These are phyloP conservation scores for Clonostachys sp. DNA, from an alignment of 2,329 filamentous ascomycete genomes.

Conservation along the genomic window DNA sequence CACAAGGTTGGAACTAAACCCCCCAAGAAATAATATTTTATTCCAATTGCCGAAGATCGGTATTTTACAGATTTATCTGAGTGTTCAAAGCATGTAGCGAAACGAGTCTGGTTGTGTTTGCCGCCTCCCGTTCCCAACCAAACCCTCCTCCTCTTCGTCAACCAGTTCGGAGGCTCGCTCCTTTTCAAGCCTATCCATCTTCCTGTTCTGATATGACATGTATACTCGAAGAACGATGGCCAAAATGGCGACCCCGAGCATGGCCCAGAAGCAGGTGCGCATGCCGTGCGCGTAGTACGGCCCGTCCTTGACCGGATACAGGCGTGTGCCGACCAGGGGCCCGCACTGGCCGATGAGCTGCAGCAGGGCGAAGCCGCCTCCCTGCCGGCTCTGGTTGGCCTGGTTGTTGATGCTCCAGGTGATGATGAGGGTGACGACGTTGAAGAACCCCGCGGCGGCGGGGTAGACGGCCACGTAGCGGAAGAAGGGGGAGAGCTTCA, in stretches of 20 bases:
- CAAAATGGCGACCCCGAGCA: constrained; percentile 55
- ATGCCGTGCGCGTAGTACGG: constrained; percentile 62
- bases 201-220: constrained; percentile 44
- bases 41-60: background rate
- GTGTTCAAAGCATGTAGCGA: constrained; percentile 38
- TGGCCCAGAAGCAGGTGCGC: constrained; percentile 56
- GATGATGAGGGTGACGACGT: constrained; percentile 77
- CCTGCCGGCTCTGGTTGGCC: constrained; percentile 61
- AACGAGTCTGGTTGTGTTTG: constrained; percentile 21
- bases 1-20: too few species aligned
- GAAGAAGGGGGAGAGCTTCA: constrained; percentile 35
- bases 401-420: constrained; percentile 91
- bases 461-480: constrained; percentile 77
- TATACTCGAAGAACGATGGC: constrained; percentile 49
- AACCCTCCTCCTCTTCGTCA: constrained; percentile 27
- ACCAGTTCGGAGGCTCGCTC: constrained; percentile 10
- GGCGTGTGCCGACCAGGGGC: constrained; percentile 62
- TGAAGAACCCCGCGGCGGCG: constrained; percentile 77
- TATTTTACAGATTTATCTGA: background rate
- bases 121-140: constrained; percentile 24
- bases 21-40: background rate
- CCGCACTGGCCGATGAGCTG: constrained; percentile 81
- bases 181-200: constrained; percentile 27
- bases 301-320: constrained; percentile 57
- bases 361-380: constrained; percentile 73